Conservation (phyloP, 495 filamentous ascomycete genomes). For the Chaetomidium leptoderma region DNA sequence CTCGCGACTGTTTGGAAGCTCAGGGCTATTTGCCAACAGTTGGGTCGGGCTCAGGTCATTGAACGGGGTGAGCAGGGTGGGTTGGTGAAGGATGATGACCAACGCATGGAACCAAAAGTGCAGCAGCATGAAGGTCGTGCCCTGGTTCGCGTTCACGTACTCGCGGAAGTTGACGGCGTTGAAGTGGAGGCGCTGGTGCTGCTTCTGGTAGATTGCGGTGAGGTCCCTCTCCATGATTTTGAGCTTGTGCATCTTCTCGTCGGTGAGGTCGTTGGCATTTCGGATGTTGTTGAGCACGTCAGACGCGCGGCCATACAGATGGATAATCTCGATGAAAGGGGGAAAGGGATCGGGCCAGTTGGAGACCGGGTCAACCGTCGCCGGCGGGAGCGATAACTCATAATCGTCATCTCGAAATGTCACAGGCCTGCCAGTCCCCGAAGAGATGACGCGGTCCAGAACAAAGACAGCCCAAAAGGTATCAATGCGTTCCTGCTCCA, state of each 20-base stretch:
- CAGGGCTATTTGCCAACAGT: slow-evolving; percentile 68
- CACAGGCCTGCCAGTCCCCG: slow-evolving; percentile 73
- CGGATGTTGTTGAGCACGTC: slow-evolving; percentile 81
- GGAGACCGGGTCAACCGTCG: slow-evolving; percentile 54
- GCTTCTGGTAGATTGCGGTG: slow-evolving; percentile 70
- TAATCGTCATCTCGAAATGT: slow-evolving; percentile 78
- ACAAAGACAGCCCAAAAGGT: slow-evolving; percentile 86
- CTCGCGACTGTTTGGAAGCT: slow-evolving; percentile 71
- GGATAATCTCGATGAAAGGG: slow-evolving; percentile 72
- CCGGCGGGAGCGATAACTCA: slow-evolving; percentile 64
- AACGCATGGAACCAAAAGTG: slow-evolving; percentile 90
- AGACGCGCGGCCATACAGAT: slow-evolving; percentile 75
- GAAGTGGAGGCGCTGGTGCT: slow-evolving; percentile 69
- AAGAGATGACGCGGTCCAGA: slow-evolving; percentile 78
- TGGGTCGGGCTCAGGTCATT: slow-evolving; percentile 59
- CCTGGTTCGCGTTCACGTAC: slow-evolving; percentile 70
- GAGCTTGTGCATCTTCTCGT: slow-evolving; percentile 64
- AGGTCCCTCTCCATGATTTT: slow-evolving; percentile 70
- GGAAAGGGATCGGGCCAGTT: slow-evolving; percentile 74
- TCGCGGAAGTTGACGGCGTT: slow-evolving; percentile 72
- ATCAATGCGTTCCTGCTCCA: slow-evolving; percentile 70
- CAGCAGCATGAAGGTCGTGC: slow-evolving; percentile 79
- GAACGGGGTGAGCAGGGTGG: slow-evolving; percentile 71
- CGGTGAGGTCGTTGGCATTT: slow-evolving; percentile 66
- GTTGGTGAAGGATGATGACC: slow-evolving; percentile 79